A percentile compares a stretch with the other conserved stretches of the same genome.
Conservation (phyloP, 805 yeast species). For the Maudiozyma bulderi region DNA sequence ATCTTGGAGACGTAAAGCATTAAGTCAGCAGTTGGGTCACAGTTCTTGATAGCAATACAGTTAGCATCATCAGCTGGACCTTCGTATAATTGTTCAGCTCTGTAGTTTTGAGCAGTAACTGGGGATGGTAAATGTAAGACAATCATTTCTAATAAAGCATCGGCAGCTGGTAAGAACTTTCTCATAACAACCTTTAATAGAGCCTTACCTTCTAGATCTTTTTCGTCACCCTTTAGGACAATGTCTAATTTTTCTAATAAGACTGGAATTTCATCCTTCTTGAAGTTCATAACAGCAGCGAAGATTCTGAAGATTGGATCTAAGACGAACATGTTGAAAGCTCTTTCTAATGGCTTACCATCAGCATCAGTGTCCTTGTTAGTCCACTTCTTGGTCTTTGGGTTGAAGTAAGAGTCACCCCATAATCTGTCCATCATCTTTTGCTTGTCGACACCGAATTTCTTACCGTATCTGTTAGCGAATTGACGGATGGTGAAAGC, state of each 20-base stretch:
- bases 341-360: constrained; percentile 95
- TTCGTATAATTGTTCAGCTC: constrained; percentile 98
- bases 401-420: constrained; percentile 99
- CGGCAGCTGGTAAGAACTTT: constrained; percentile 99
- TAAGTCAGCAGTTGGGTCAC: constrained; percentile 97
- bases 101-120: constrained; percentile 97
- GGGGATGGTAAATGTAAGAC: constrained; percentile 98
- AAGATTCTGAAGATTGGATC: constrained; percentile 98
- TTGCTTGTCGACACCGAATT: constrained; percentile 95
- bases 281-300: constrained; percentile 96
- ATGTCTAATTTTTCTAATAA: constrained; percentile 92
- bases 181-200: constrained; percentile 97
- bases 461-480: constrained; percentile 95
- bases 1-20: constrained; percentile 99
- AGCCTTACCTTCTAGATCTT: constrained; percentile 98
- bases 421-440: constrained; percentile 99
- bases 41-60: constrained; percentile 88
- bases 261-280: constrained; percentile 91
- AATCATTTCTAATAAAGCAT: constrained; percentile 98
- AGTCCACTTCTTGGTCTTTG: constrained; percentile 99
- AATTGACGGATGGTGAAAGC: constrained; percentile 99
- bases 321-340: constrained; percentile 97
- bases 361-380: constrained; percentile 91
- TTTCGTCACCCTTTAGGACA: constrained; percentile 89
- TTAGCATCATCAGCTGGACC: constrained; percentile 94